Evolutionary conservation across 768 basidiomycete species (phyloP), one percentile per base, ranked within the genome.

Genomic region (Naematelia aurantialba): DNA sequence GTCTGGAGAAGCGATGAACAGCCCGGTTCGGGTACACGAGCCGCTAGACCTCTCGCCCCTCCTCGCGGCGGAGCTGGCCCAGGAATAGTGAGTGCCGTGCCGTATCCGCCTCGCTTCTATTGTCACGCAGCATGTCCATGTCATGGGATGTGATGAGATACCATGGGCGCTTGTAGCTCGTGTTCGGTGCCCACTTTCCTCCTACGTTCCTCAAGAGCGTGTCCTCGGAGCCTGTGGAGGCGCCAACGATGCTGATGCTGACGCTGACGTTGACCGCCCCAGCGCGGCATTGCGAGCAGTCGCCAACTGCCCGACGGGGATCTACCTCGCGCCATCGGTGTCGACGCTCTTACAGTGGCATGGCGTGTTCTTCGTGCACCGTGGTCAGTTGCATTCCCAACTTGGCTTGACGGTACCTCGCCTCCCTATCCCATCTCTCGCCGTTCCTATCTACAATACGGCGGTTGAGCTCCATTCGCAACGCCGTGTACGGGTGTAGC

Each of bases 361-460:
- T 39, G 69, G 72, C 13, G 63, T 73, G 1, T 70, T 70, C 34
- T 70, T 69, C 45, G 67, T 73, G 1, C 69, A 73, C 47, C 44
- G 51, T 51, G 72, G 69, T 70, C 50, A 27, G 69, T 29, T 14
- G 2, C 2, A 8, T 26, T 21, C 50, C n/a, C n/a, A n/a, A n/a
- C n/a, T n/a, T n/a, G n/a, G n/a, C n/a, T n/a, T n/a, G n/a, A n/a
- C n/a, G n/a, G n/a, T n/a, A n/a, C n/a, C n/a, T n/a, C n/a, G n/a
- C n/a, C n/a, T n/a, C n/a, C n/a, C n/a, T n/a, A n/a, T n/a, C n/a
- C n/a, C n/a, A n/a, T n/a, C n/a, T n/a, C n/a, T n/a, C n/a, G n/a
- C n/a, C n/a, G n/a, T n/a, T 52, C 34, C 34, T 53, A 21, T 30
- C 21, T n/a, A 29, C 4, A 49, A 5, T 52, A 30, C 50, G 11